Percentiles rank a stretch among this genome's conserved stretches.
phyloP scores from a whole-genome alignment of 192 early-diverging fungal genomes.

The Blastocladiella britannica region DNA sequence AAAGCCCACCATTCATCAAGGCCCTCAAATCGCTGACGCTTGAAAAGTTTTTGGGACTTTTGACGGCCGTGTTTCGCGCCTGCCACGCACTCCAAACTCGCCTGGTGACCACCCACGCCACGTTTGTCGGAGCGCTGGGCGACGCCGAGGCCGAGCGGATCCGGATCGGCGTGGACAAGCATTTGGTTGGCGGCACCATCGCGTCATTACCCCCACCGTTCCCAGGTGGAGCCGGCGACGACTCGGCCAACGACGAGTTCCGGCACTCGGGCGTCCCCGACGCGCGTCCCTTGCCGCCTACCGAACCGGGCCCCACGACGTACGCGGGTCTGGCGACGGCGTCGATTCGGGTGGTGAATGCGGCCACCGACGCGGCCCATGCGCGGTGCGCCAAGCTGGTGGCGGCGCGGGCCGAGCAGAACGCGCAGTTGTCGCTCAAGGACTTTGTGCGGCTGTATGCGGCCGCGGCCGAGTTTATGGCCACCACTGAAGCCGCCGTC shows the following conservation, averaged over 20 bases:
- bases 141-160: neutral
- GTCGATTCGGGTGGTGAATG: constrained; percentile 49
- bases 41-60: neutral
- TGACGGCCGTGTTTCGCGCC: neutral
- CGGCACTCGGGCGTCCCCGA: no score
- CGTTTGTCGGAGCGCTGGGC: no score
- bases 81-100: no score
- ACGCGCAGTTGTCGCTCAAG: constrained; percentile 59
- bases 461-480: constrained; percentile 64
- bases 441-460: constrained; percentile 72
- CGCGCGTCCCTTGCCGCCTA: no score
- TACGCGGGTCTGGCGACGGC: no score
- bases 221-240: no score
- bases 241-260: no score
- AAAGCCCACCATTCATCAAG: no score
- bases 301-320: no score
- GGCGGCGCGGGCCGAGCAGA: constrained; percentile 70
- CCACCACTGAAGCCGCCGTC: constrained; percentile 23
- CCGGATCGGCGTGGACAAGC: neutral
- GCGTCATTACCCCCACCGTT: neutral
- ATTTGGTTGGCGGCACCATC: neutral
- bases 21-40: neutral
- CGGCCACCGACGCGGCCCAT: constrained; percentile 68
- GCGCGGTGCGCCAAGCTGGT: constrained; percentile 71
- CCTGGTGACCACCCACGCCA: no score